Evolutionary conservation across 805 yeast genomes (phyloP).

Genomic region (Candida parachauliodes): DNA sequence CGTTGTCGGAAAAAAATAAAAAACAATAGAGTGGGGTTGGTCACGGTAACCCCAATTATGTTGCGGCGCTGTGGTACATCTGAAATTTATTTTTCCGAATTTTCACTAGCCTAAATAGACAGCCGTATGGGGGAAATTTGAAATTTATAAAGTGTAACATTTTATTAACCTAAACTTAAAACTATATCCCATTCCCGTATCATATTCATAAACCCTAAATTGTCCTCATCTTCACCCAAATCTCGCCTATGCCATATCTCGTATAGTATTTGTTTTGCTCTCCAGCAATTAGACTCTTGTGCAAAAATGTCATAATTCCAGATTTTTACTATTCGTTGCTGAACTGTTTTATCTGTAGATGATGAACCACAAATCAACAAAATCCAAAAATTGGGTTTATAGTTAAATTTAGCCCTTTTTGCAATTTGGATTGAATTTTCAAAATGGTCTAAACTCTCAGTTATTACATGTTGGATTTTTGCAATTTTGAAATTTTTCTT

Average conservation of each 20-base stretch:
- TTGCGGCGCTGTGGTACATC: too few relatives aligned
- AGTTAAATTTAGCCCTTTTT: conserved; percentile 15
- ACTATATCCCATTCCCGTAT: conserved; percentile 52
- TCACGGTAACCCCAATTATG: too few relatives aligned
- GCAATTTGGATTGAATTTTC: conserved; percentile 19
- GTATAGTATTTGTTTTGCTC: conserved; percentile 49
- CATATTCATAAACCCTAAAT: conserved; percentile 48
- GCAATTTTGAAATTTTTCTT: conserved; percentile 33
- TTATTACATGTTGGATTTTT: conserved; percentile 32
- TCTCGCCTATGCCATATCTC: conserved; percentile 49
- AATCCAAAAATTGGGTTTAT: conserved; percentile 48
- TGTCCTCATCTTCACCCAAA: conserved; percentile 21
- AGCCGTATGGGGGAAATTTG: too few relatives aligned
- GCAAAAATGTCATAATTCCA: conserved; percentile 23
- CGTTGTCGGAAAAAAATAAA: too few relatives aligned
- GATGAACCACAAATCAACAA: conserved; percentile 42
- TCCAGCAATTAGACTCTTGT: conserved; percentile 43
- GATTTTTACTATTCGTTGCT: conserved; percentile 27
- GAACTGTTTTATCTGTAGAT: conserved; percentile 26
- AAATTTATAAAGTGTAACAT: too few relatives aligned
- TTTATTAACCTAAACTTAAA: conserved; percentile 28
- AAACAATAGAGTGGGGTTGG: too few relatives aligned
- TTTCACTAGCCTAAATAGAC: too few relatives aligned
- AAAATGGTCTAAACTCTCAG: conserved; percentile 31
- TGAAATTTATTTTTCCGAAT: too few relatives aligned